These are phyloP conservation scores for Somion occarium DNA, from an alignment of 1,284 basidiomycete genomes.

Conservation along the genomic window DNA sequence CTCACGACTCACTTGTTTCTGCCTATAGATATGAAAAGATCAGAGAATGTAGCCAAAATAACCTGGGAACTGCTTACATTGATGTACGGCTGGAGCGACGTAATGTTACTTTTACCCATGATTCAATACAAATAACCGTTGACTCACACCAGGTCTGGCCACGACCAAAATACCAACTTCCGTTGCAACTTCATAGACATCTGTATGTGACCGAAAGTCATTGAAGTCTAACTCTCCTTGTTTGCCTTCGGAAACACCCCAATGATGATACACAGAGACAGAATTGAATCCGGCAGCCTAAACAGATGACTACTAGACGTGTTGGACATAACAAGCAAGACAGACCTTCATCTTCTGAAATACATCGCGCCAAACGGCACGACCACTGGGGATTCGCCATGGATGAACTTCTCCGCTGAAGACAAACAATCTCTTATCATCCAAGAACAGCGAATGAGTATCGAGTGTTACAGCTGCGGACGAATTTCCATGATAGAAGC, in stretches of 20 bases:
- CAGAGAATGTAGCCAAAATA: too few relatives aligned
- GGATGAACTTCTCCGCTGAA: conserved; percentile 40
- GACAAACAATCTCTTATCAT: conserved; percentile 38
- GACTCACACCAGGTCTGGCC: conserved; percentile 49
- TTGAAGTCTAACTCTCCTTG: conserved; percentile 28
- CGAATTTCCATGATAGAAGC: conserved; percentile 35
- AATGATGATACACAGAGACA: conserved; percentile 41
- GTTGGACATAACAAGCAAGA: not conserved
- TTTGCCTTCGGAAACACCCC: conserved; percentile 39
- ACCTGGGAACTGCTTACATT: conserved; percentile 14
- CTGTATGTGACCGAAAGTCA: conserved; percentile 21
- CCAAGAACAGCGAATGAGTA: conserved; percentile 38
- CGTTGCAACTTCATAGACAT: conserved; percentile 53
- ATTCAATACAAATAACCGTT: not conserved
- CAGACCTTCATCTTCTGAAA: conserved; percentile 33
- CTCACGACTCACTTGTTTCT: conserved; percentile 32
- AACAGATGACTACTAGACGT: not conserved
- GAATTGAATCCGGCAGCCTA: conserved; percentile 46
- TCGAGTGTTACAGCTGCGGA: conserved; percentile 37
- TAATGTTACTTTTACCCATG: not conserved
- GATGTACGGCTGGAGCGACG: conserved; percentile 16
- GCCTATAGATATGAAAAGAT: conserved; percentile 22
- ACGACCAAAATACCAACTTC: conserved; percentile 63
- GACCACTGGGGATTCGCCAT: conserved; percentile 44
- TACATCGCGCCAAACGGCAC: conserved; percentile 43